Evolutionary conservation across 2,329 filamentous ascomycete species (phyloP).

Genomic region (Hymenoscyphus occultus): DNA sequence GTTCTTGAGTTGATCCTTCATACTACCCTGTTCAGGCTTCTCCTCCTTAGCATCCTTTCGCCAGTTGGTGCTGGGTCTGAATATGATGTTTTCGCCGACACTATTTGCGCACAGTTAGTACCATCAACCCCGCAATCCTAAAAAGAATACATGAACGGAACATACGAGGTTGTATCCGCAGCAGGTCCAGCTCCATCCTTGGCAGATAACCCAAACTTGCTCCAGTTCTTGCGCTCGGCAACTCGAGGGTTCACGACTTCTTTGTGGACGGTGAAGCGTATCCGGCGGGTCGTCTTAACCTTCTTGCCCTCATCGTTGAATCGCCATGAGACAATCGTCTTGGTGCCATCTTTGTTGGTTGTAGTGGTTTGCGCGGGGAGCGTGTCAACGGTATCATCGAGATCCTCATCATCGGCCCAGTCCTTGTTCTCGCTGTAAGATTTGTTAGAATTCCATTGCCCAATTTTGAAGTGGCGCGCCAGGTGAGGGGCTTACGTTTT

Average conservation of each 20-base stretch:
- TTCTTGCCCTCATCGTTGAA: conserved; percentile 93
- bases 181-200: conserved; percentile 81
- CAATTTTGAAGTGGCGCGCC: conserved; percentile 11
- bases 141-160: conserved; percentile 13
- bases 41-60: conserved; percentile 84
- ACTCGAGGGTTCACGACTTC: conserved; percentile 95
- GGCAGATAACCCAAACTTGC: conserved; percentile 88
- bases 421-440: conserved; percentile 45
- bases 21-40: conserved; percentile 69
- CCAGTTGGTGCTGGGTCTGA: conserved; percentile 91
- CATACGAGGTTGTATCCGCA: conserved; percentile 73
- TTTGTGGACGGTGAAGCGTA: conserved; percentile 87
- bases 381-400: conserved; percentile 69
- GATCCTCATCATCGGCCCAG: conserved; percentile 90
- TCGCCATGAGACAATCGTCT: conserved; percentile 87
- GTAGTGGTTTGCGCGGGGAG: conserved; percentile 86
- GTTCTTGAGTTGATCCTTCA: conserved; percentile 87
- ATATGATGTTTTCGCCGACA: conserved; percentile 97
- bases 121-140: conserved; percentile 11
- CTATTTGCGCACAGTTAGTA: conserved; percentile 16
- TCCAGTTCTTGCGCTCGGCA: conserved; percentile 88
- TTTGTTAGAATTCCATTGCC: conserved; percentile 21
- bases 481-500: conserved; percentile 40
- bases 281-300: conserved; percentile 94
- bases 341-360: conserved; percentile 97